phyloP scores from a whole-genome alignment of 2,329 filamentous ascomycete genomes.

The Amesomyces nigricolor region DNA sequence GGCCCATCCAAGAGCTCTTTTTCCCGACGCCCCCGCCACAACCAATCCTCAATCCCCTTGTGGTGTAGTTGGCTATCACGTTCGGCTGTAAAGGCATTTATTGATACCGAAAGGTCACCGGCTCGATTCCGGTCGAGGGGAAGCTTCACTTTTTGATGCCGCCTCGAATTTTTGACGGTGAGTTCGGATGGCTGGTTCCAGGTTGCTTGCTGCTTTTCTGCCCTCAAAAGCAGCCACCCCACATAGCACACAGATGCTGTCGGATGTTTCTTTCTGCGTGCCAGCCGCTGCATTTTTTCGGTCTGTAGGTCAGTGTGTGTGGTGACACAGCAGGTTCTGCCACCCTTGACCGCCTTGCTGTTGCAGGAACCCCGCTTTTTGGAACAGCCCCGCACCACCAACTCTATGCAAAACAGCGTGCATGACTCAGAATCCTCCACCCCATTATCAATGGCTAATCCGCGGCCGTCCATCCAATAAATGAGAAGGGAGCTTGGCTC shows the following conservation, averaged over 20 bases:
- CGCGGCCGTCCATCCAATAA: not conserved
- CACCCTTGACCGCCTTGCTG: too few species aligned
- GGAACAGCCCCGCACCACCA: too few species aligned
- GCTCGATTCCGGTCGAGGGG: constrained; percentile 18
- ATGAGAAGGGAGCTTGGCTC: constrained; percentile 7
- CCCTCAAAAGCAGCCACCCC: too few species aligned
- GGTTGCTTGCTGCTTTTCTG: too few species aligned
- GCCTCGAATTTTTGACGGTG: not conserved
- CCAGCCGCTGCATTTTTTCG: too few species aligned
- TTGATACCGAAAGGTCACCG: constrained; percentile 17
- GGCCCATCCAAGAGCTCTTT: not conserved
- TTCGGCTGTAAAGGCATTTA: constrained; percentile 16
- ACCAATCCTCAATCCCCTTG: constrained; percentile 8
- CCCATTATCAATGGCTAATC: not conserved
- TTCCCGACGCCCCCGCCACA: not conserved
- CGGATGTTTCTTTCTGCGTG: too few species aligned
- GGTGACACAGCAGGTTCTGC: too few species aligned
- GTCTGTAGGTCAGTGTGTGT: too few species aligned
- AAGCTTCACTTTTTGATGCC: not conserved
- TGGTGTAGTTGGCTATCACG: constrained; percentile 18
- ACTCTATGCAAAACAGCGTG: not conserved
- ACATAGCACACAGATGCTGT: too few species aligned
- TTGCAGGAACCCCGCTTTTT: not conserved
- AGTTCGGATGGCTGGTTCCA: too few species aligned
- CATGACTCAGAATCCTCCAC: not conserved